Percentiles rank a stretch among this genome's conserved stretches.
phyloP scores from a whole-genome alignment of 2,329 filamentous ascomycete genomes.

The Neofusicoccum laricinum region DNA sequence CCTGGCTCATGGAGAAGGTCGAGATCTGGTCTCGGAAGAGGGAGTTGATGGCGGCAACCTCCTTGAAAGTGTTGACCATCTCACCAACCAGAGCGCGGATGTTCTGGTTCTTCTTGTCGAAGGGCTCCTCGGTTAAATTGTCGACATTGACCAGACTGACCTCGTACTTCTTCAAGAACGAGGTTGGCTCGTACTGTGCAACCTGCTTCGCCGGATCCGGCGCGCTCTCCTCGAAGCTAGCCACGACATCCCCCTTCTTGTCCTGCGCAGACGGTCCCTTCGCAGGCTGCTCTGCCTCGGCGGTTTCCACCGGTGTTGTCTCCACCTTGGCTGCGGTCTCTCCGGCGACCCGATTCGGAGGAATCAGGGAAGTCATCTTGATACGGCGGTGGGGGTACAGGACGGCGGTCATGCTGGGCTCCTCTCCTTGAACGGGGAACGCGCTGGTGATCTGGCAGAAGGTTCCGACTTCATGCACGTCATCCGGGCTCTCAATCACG shows the following conservation, averaged over 20 bases:
- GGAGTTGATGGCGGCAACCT: conserved; percentile 89
- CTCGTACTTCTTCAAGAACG: conserved; percentile 85
- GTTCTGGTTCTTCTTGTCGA: conserved; percentile 83
- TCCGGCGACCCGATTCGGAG: conserved; percentile 52
- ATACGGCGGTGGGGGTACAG: conserved; percentile 95
- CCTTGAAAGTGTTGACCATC: conserved; percentile 98
- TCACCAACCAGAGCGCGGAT: conserved; percentile 93
- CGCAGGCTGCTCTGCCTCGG: conserved; percentile 40
- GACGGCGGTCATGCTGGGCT: conserved; percentile 83
- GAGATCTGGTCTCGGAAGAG: conserved; percentile 97
- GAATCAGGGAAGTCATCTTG: conserved; percentile 78
- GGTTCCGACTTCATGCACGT: conserved; percentile 93
- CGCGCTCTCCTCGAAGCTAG: conserved; percentile 86
- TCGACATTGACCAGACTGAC: conserved; percentile 96
- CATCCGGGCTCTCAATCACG: conserved; percentile 82
- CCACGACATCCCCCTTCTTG: conserved; percentile 89
- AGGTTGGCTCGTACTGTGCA: conserved; percentile 71
- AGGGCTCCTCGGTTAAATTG: conserved; percentile 83
- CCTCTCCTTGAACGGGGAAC: conserved; percentile 85
- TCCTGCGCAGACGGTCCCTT: conserved; percentile 58
- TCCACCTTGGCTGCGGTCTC: conserved; percentile 51
- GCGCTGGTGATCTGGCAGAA: conserved; percentile 98
- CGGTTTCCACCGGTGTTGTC: conserved; percentile 24
- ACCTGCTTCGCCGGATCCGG: conserved; percentile 55
- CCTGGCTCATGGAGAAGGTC: conserved; percentile 93